Evolutionary conservation across 2,329 filamentous ascomycete genomes (phyloP), one percentile per base, ranked within the genome.

Genomic region (Pezicula carpinea): DNA sequence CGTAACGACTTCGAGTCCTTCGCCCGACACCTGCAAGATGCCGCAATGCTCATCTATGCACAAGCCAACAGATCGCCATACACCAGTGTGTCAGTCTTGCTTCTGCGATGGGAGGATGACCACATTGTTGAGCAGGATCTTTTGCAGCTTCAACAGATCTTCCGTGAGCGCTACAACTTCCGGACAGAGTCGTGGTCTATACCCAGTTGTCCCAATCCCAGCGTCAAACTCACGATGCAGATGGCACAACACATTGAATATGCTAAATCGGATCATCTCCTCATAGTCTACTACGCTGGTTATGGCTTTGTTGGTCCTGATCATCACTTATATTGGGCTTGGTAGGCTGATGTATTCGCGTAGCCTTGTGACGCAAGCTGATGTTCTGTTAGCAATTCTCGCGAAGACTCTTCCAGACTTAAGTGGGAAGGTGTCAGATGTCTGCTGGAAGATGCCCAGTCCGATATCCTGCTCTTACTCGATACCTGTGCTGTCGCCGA

Each of bases 1-100:
- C 58, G 62, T 43, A 60, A 54, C 65, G 80, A 83, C 58, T 85
- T 84, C 65, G 81, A 84, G 64, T 75, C 78, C 44, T 84, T 84
- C 60, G 81, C 80, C 50, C 75, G 80, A 39, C 81, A 85, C 66
- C 73, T 85, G 38, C 81, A 85, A 61, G 81, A 84, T 73, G 81
- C 80, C 42, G 80, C 81, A 53, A 82, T 83, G 75, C 70, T 82
- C 58, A 82, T 85, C 55, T 79, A 82, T 61, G 74, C 77, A 52
- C 80, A 83, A 64, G 78, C 77, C 39, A 77, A 82, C 59, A 74
- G 72, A 48, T 71, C 73, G 3, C 73, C 74, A 19, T 82, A 85
- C 54, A 72, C 68, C 15, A 74, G 73, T 47, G 79, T 80, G 13
- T 82, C 79, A 4, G 80, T 82, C 10, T 65, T 85, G 29, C 64